phyloP scores from a whole-genome alignment of 441 rosid genomes.

The Metrosideros polymorpha region DNA sequence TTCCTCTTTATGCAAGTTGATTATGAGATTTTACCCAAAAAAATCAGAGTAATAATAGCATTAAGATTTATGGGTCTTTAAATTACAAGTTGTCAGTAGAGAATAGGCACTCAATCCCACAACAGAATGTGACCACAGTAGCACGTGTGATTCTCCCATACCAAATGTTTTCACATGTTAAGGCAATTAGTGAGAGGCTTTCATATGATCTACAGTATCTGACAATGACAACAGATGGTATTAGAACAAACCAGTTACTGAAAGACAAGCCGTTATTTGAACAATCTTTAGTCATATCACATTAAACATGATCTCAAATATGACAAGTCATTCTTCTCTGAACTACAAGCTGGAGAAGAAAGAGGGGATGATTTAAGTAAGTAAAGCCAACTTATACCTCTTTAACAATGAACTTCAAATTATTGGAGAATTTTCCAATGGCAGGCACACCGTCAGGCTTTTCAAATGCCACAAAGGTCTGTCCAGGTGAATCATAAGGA shows the following conservation, averaged over 20 bases:
- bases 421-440: slow-evolving; percentile 82
- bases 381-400: slow-evolving; percentile 42
- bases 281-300: not conserved
- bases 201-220: not conserved
- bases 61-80: not conserved
- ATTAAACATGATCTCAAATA: not conserved
- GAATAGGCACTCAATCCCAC: not conserved
- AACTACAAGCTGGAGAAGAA: not conserved
- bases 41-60: not conserved
- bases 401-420: slow-evolving; percentile 73
- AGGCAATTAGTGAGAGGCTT: not conserved
- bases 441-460: slow-evolving; percentile 80
- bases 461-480: slow-evolving; percentile 78
- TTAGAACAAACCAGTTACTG: not conserved
- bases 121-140: not conserved
- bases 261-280: not conserved
- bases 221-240: not conserved
- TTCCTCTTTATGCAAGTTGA: not conserved
- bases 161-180: not conserved
- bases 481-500: slow-evolving; percentile 92
- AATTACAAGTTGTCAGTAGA: not conserved
- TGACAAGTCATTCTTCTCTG: not conserved
- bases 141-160: not conserved
- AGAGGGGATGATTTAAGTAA: not conserved
- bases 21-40: not conserved